phyloP scores from a whole-genome alignment of 2,329 filamentous ascomycete species.

The Diaporthe citri region DNA sequence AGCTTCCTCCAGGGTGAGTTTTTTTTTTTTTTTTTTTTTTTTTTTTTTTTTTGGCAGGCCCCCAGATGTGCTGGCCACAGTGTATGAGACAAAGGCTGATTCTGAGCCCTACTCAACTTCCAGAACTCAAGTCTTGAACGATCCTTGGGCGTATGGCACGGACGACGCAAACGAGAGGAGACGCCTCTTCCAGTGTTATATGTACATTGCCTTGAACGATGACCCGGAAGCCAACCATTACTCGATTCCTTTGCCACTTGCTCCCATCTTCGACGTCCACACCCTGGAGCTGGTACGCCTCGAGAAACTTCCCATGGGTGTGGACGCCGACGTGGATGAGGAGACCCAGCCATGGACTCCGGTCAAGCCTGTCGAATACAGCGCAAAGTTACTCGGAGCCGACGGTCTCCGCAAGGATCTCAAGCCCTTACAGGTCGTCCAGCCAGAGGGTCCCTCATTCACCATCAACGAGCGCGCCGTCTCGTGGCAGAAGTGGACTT shows the following conservation, averaged over 20 bases:
- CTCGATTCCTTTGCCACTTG: not conserved
- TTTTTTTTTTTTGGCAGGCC: not conserved
- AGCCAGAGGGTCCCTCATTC: not conserved
- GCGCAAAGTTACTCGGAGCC: not conserved
- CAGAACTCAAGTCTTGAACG: not conserved
- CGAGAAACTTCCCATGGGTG: not conserved
- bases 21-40: too few species aligned
- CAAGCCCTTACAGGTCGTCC: not conserved
- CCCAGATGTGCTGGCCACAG: not conserved
- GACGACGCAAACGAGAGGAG: not conserved
- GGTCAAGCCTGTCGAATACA: constrained; percentile 5
- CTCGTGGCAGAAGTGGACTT: constrained; percentile 10
- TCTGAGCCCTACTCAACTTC: not conserved
- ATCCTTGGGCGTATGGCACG: not conserved
- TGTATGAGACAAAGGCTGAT: not conserved
- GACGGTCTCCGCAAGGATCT: not conserved
- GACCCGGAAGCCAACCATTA: not conserved
- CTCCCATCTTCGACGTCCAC: not conserved
- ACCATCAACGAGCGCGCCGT: not conserved
- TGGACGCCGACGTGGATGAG: not conserved
- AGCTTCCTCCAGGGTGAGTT: not conserved
- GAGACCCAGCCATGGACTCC: not conserved
- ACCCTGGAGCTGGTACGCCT: not conserved
- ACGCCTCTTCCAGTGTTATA: not conserved
- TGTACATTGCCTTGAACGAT: not conserved